Percentiles rank a stretch among this genome's conserved stretches.
These are phyloP conservation scores for Solanum verrucosum DNA, from an alignment of 257 asterid genomes.

Conservation along the genomic window DNA sequence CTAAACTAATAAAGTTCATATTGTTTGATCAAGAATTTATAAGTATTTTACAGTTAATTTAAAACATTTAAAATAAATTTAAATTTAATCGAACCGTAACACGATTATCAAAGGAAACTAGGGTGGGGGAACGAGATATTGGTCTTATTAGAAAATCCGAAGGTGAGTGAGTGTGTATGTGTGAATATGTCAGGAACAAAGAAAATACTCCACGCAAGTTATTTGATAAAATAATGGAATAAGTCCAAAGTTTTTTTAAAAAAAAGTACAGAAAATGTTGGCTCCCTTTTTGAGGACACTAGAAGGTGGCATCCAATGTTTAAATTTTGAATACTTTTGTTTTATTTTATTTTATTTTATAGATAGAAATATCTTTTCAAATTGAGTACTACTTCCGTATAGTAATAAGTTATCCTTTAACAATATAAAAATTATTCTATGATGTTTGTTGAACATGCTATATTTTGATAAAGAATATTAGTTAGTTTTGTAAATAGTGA, in stretches of 20 bases:
- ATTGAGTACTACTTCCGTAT: too few relatives aligned
- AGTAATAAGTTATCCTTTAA: too few relatives aligned
- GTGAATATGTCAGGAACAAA: neutral
- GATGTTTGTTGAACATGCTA: too few relatives aligned
- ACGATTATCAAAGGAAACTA: too few relatives aligned
- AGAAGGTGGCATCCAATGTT: neutral
- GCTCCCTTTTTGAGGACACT: neutral
- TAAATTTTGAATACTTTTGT: neutral
- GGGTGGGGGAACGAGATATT: neutral
- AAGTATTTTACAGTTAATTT: too few relatives aligned
- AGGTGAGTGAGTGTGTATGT: neutral
- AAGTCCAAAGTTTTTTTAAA: neutral
- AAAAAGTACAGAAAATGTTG: neutral
- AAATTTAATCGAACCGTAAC: neutral
- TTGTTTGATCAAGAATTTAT: too few relatives aligned
- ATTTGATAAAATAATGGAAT: neutral
- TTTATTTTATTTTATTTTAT: neutral
- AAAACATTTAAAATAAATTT: too few relatives aligned
- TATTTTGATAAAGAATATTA: too few relatives aligned
- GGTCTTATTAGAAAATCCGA: neutral
- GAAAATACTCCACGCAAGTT: neutral
- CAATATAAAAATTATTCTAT: too few relatives aligned
- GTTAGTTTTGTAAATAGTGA: neutral
- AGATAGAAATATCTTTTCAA: too few relatives aligned
- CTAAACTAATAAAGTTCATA: too few relatives aligned